Percentiles rank a stretch among this genome's conserved stretches.
Evolutionary conservation across 495 filamentous ascomycete species (phyloP).

Genomic region (Penicillium bovifimosum): DNA sequence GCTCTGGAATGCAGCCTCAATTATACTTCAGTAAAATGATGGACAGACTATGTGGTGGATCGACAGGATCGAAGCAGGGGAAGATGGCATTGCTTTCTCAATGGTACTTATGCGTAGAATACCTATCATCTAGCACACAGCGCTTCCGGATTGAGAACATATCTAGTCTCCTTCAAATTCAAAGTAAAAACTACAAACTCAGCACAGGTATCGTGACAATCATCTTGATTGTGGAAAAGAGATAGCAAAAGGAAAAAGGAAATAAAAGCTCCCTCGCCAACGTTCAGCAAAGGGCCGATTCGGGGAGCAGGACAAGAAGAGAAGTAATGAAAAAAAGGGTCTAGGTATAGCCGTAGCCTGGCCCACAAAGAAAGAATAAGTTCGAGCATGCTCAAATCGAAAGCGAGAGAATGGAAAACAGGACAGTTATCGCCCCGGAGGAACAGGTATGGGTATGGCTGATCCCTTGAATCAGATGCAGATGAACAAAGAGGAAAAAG

Average conservation of each 20-base stretch:
- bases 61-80: too few species aligned
- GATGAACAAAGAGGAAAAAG: constrained; percentile 9
- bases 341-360: constrained; percentile 26
- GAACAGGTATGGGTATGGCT: constrained; percentile 23
- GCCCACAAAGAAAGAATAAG: constrained; percentile 17
- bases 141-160: not conserved
- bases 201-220: constrained; percentile 40
- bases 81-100: too few species aligned
- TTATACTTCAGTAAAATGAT: too few species aligned
- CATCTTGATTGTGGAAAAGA: constrained; percentile 27
- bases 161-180: constrained; percentile 13
- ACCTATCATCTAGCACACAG: not conserved
- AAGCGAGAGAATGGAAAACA: constrained; percentile 7
- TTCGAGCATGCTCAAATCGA: constrained; percentile 11
- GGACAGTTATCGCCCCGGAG: constrained; percentile 12
- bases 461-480: constrained; percentile 27
- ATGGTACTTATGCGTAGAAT: too few species aligned
- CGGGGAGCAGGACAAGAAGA: constrained; percentile 8
- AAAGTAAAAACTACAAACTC: constrained; percentile 15
- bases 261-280: constrained; percentile 9
- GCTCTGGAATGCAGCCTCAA: too few species aligned
- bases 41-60: too few species aligned
- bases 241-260: constrained; percentile 14
- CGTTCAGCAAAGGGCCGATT: constrained; percentile 3
- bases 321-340: constrained; percentile 18